Evolutionary conservation across 2,329 filamentous ascomycete genomes (phyloP).

Genomic region (Cladorrhinum sp.): DNA sequence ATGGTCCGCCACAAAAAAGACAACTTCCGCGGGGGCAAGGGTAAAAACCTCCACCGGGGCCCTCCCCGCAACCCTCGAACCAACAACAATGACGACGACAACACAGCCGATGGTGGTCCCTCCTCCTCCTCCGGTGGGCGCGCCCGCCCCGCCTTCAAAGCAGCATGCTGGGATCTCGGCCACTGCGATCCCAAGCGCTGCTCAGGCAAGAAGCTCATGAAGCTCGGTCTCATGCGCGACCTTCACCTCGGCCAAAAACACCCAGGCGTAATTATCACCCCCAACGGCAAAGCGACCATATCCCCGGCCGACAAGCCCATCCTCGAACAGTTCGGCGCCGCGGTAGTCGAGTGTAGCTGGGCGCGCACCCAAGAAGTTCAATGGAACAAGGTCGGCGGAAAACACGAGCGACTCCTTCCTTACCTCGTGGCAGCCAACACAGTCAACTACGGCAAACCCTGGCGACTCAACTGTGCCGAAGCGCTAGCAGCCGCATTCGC

Average conservation of each 20-base stretch:
- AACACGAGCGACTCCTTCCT: conserved; percentile 84
- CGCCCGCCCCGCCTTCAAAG: conserved; percentile 67
- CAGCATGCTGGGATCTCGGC: conserved; percentile 95
- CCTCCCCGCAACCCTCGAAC: conserved; percentile 55
- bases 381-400: conserved; percentile 87
- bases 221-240: conserved; percentile 88
- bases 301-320: conserved; percentile 79
- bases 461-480: conserved; percentile 93
- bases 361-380: conserved; percentile 88
- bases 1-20: conserved; percentile 99
- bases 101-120: conserved; percentile 30
- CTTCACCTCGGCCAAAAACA: conserved; percentile 89
- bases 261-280: conserved; percentile 87
- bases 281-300: conserved; percentile 83
- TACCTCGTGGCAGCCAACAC: conserved; percentile 96
- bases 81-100: conserved; percentile 36
- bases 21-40: conserved; percentile 70
- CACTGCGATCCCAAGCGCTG: conserved; percentile 97
- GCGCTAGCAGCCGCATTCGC: conserved; percentile 88
- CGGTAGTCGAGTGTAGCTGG: conserved; percentile 97
- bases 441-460: conserved; percentile 95
- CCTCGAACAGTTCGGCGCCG: conserved; percentile 84
- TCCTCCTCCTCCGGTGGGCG: conserved; percentile 38
- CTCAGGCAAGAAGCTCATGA: conserved; percentile 92
- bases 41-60: conserved; percentile 66